Evolutionary conservation across 495 filamentous ascomycete species (phyloP), one percentile per base, ranked within the genome.

Genomic region (Bryoglossum gracile): DNA sequence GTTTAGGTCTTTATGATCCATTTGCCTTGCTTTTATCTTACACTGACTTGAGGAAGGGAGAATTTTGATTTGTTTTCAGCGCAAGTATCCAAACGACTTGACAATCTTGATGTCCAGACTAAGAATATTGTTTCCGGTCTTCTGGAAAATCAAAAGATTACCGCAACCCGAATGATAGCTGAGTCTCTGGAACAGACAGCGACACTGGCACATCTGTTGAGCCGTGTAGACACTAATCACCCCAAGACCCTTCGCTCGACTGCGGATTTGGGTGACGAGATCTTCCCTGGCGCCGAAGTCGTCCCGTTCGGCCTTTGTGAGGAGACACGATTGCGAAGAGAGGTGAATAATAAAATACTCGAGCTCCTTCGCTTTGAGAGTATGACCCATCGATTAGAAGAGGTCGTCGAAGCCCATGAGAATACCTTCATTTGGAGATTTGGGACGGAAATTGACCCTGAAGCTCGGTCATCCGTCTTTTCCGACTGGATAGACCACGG

Each of bases 351-450:
- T 2, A 19, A 22, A 19, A 59, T 63, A 17, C 47, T 61, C 13
- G 32, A 57, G 25, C 44, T 30, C 25, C 44, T 65, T 2, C 19
- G 32, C 9, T 65, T 48, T 33, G 18, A 47, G 4, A 46, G 49
- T 3, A 65, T 65, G 61, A 36, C 30, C n/a, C 34, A 62, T 30
- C 45, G 62, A 13, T 51, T 57, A 22, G 58, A 62, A 16, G 56
- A 55, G 14, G 45, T 65, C 10, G 21, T 45, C 16, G 49, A 40
- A 38, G 58, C 61, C 0, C 42, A 63, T 37, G 32, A 28, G 16
- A 44, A 58, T 13, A 65, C 62, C 1, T 62, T 65, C 40, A 51
- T 46, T 36, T 65, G 62, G 62, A 52, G 51, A 21, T 54, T 60
- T 51, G 17, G 38, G 4, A 25, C 35, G 11, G 18, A n/a, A 2